Evolutionary conservation across 805 yeast species (phyloP).

Genomic region (Schwanniomyces occidentalis): DNA sequence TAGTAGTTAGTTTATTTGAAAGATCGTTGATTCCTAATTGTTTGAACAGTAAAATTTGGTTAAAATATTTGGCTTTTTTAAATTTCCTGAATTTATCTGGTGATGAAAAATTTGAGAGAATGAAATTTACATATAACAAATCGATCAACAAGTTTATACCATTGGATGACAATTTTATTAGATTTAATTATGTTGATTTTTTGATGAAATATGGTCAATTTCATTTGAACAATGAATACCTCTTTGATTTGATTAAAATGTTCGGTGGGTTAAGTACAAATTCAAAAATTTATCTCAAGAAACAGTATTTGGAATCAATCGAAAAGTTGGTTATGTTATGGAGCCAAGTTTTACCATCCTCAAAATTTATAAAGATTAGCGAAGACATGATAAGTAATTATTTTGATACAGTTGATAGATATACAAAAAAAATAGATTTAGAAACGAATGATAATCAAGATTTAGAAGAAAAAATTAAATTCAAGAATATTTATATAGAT

Average conservation of each 20-base stretch:
- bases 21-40: slow-evolving; percentile 74
- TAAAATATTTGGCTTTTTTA: slow-evolving; percentile 59
- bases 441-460: slow-evolving; percentile 2
- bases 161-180: slow-evolving; percentile 19
- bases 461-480: slow-evolving; percentile 6
- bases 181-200: slow-evolving; percentile 27
- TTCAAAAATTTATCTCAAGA: slow-evolving; percentile 11
- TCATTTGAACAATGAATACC: slow-evolving; percentile 26
- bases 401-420: slow-evolving; percentile 18
- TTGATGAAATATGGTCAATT: slow-evolving; percentile 17
- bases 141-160: slow-evolving; percentile 48
- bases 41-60: slow-evolving; percentile 62
- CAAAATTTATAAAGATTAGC: slow-evolving; percentile 16
- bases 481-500: slow-evolving; percentile 13
- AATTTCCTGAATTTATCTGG: slow-evolving; percentile 25
- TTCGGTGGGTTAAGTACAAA: slow-evolving; percentile 18
- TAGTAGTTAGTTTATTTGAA: slow-evolving; percentile 58
- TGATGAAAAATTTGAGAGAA: slow-evolving; percentile 20
- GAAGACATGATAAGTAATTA: slow-evolving; percentile 16
- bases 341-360: slow-evolving; percentile 7
- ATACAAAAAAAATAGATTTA: slow-evolving; percentile 10
- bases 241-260: slow-evolving; percentile 24
- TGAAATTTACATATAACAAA: slow-evolving; percentile 48
- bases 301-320: slow-evolving; percentile 18
- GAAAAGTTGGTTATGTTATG: slow-evolving; percentile 13